A percentile compares a stretch with the other conserved stretches of the same genome.
Evolutionary conservation across 441 rosid genomes (phyloP).

Genomic region (Melastoma candidum): DNA sequence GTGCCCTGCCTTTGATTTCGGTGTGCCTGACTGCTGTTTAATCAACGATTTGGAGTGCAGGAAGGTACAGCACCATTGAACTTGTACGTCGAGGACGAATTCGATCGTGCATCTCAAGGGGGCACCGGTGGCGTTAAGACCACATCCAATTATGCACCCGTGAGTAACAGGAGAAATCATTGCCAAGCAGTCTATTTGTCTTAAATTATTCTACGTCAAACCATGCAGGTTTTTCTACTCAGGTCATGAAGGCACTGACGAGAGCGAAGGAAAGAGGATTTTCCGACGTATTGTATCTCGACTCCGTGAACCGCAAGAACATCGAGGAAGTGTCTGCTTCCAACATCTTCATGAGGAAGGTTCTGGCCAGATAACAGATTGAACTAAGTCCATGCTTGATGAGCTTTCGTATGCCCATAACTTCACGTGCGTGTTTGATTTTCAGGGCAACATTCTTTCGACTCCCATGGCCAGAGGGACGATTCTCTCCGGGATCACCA

Average conservation of each 20-base stretch:
- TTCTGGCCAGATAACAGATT: conserved; percentile 3
- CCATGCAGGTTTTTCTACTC: background rate
- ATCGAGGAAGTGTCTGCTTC: conserved; percentile 61
- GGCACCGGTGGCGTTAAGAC: conserved; percentile 87
- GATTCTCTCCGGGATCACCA: conserved; percentile 22
- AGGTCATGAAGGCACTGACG: conserved; percentile 56
- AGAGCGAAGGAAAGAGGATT: conserved; percentile 71
- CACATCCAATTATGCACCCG: conserved; percentile 72
- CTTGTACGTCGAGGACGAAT: conserved; percentile 29
- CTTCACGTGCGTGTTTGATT: background rate
- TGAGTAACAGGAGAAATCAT: conserved; percentile 13
- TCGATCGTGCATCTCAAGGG: conserved; percentile 57
- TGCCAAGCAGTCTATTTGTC: too few species aligned
- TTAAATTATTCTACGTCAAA: background rate
- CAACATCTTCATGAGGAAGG: conserved; percentile 64
- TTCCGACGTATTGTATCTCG: conserved; percentile 59
- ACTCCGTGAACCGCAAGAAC: conserved; percentile 38
- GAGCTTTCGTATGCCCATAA: too few species aligned
- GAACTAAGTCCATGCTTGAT: too few species aligned
- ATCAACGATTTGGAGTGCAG: conserved; percentile 7
- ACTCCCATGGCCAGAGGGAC: conserved; percentile 20
- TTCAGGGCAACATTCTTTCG: conserved; percentile 24
- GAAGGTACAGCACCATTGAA: conserved; percentile 40
- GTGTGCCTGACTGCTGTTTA: conserved; percentile 18
- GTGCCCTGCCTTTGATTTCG: conserved; percentile 10